Evolutionary conservation across 2,329 filamentous ascomycete species (phyloP).

Genomic region (Corniculantispora saksenae): DNA sequence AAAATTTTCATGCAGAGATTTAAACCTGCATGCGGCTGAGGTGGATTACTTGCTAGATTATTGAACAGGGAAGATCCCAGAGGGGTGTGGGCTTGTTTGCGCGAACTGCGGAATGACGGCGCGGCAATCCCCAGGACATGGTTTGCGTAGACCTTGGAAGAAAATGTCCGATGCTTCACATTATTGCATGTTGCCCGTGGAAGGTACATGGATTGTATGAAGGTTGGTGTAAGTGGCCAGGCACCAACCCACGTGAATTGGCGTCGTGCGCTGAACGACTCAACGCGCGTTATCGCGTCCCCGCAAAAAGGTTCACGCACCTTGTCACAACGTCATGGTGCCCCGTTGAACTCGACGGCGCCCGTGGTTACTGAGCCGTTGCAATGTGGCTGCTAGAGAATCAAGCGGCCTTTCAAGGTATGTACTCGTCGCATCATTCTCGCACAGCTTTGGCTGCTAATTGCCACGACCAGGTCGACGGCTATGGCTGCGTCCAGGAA

Average conservation of each 20-base stretch:
- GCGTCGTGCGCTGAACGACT: conserved; percentile 23
- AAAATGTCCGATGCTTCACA: no score
- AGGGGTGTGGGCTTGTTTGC: neutral
- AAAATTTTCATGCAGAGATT: neutral
- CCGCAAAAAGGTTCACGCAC: conserved; percentile 19
- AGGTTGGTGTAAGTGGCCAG: neutral
- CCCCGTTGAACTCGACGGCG: conserved; percentile 1
- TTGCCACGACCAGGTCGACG: conserved; percentile 42
- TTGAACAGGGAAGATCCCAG: neutral
- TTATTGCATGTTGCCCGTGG: neutral
- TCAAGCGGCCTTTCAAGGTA: conserved; percentile 53
- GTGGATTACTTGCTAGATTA: neutral
- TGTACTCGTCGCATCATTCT: conserved; percentile 6
- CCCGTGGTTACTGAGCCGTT: conserved; percentile 4
- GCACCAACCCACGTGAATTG: conserved; percentile 25
- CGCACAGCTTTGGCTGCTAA: neutral
- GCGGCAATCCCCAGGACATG: no score
- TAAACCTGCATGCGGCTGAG: neutral
- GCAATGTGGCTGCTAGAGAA: conserved; percentile 68
- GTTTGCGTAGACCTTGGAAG: no score
- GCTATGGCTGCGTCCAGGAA: conserved; percentile 84
- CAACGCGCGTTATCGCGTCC: conserved; percentile 14
- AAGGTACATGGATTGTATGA: neutral
- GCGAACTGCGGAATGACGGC: no score
- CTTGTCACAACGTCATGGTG: conserved; percentile 3